phyloP scores from a whole-genome alignment of 2,329 filamentous ascomycete genomes.

The Aspergillus texensis region DNA sequence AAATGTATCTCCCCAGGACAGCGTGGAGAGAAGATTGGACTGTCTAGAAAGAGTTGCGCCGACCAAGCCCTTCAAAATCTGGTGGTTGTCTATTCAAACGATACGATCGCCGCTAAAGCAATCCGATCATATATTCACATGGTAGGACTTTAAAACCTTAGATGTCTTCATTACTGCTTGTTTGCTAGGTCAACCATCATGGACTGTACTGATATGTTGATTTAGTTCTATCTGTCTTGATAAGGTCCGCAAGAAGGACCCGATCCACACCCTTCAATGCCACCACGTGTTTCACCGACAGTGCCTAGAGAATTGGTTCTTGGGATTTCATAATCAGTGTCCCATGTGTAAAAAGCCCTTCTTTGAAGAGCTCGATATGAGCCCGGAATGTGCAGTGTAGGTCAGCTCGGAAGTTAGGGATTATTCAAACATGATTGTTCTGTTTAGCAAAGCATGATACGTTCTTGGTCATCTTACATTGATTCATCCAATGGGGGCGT shows the following conservation, averaged over 20 bases:
- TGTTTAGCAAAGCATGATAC: background rate
- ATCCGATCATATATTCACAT: background rate
- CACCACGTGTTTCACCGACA: background rate
- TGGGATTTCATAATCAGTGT: conserved; percentile 1
- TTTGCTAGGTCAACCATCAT: background rate
- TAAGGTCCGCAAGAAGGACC: background rate
- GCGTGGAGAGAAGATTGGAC: background rate
- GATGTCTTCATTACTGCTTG: background rate
- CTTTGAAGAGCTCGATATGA: background rate
- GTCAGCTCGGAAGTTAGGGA: background rate
- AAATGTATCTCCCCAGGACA: background rate
- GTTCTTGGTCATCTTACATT: background rate
- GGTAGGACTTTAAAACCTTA: background rate
- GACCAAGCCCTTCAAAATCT: background rate
- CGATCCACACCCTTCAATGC: background rate
- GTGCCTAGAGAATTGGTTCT: conserved; percentile 2
- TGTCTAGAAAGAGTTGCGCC: background rate
- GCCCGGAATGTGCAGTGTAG: background rate
- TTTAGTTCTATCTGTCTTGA: conserved; percentile 2
- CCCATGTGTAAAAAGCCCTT: background rate
- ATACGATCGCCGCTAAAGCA: background rate
- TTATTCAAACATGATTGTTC: background rate
- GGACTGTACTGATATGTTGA: background rate
- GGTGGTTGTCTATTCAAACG: conserved; percentile 3
- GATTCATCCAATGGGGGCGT: background rate